Evolutionary conservation across 306 rosid species (phyloP), one percentile per base, ranked within the genome.

Genomic region (Cicer judaicum): DNA sequence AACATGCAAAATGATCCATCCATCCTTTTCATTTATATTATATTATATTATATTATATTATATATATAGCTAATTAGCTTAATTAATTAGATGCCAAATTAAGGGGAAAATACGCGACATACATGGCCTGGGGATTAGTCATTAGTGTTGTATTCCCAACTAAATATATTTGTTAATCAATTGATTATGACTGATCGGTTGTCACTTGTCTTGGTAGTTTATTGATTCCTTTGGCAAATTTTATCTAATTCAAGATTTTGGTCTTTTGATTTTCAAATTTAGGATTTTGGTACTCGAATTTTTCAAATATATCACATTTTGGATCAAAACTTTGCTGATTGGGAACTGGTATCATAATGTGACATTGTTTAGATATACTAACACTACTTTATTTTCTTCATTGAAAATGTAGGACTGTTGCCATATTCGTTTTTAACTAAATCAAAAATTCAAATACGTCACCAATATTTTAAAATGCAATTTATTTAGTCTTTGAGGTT

Each of bases 1-100:
- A 86, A 39, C 63, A 76, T 75, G 84, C 83, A 29, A 78, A 80
- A 61, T 69, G 39, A 71, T 42, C 43, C 48, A 56, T 21, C 40
- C 13, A 56, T 21, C 40, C 13, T 56, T 56, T 10, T 56, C n/a
- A 11, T 56, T 19, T 2, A 7, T 24, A 19, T 19, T 19, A 19
- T 19, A 19, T 19, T 80, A 68, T 24, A 24, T 24, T n/a, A n/a
- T n/a, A n/a, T n/a, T n/a, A n/a, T n/a, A n/a, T n/a, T n/a, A n/a
- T n/a, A n/a, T n/a, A n/a, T n/a, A n/a, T n/a, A n/a, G 0, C 0
- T 24, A 24, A 24, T 41, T 80, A 61, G 54, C 64, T 49, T 56
- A 21, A 56, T 68, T 80, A 61, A 14, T 10, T 50, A 24, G 10
- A 16, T 53, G 4, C 10, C 34, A 16, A 53, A 16, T 10, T 10